These are phyloP conservation scores for Raffaelea albimanens DNA, from an alignment of 2,329 filamentous ascomycete genomes.

Conservation along the genomic window DNA sequence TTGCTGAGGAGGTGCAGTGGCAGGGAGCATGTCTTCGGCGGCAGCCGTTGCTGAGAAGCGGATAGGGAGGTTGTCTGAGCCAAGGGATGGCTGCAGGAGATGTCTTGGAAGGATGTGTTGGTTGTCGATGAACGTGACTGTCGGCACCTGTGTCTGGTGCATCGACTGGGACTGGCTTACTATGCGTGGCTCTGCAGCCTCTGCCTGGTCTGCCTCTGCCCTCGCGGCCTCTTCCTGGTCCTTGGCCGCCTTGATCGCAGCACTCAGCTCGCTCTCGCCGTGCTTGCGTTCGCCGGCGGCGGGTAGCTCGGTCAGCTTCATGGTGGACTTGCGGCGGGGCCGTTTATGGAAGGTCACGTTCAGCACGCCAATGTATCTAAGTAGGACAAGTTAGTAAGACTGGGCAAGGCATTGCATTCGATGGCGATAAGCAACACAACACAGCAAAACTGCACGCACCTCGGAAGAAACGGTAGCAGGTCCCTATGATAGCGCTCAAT, in stretches of 20 bases:
- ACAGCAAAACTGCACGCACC: constrained; percentile 33
- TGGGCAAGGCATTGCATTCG: not conserved
- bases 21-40: not conserved
- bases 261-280: constrained; percentile 18
- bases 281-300: constrained; percentile 25
- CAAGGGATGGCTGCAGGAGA: constrained; percentile 54
- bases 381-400: not conserved
- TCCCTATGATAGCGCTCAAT: constrained; percentile 87
- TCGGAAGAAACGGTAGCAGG: constrained; percentile 81
- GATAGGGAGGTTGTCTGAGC: constrained; percentile 16
- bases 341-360: constrained; percentile 93
- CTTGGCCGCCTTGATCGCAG: constrained; percentile 11
- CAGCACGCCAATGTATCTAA: constrained; percentile 91
- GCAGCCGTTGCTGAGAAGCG: not conserved
- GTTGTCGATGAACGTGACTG: constrained; percentile 90
- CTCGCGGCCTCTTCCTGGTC: not conserved
- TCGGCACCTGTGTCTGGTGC: constrained; percentile 63
- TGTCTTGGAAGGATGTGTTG: constrained; percentile 84
- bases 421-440: not conserved
- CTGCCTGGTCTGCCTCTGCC: constrained; percentile 4
- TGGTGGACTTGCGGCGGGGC: constrained; percentile 52
- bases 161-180: constrained; percentile 61
- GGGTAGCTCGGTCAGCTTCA: constrained; percentile 37
- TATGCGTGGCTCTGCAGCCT: constrained; percentile 29
- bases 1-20: not conserved